Conservation (phyloP, 306 rosid genomes). For the Castanea mollissima region DNA sequence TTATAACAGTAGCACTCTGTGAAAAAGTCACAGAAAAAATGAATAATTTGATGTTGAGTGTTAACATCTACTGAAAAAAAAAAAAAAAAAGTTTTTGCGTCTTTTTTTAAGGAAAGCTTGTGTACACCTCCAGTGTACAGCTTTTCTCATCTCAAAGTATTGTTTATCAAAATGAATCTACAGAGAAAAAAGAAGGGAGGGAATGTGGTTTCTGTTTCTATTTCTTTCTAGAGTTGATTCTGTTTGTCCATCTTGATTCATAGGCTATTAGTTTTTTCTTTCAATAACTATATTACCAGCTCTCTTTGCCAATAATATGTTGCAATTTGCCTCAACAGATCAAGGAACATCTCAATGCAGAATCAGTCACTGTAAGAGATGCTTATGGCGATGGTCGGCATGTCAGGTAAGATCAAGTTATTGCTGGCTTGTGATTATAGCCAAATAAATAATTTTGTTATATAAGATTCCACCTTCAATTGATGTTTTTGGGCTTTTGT, state of each 20-base stretch:
- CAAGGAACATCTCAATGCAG: constrained; percentile 78
- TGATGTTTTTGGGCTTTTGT: not conserved
- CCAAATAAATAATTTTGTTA: not conserved
- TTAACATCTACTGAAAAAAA: not conserved
- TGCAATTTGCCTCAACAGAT: constrained; percentile 43
- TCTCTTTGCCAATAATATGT: not conserved
- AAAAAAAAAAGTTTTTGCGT: not conserved
- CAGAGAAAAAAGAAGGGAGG: not conserved
- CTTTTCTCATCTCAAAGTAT: no score
- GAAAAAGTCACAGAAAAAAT: not conserved
- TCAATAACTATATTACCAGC: not conserved
- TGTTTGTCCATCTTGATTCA: not conserved
- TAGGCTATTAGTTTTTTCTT: not conserved
- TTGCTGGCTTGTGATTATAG: constrained; percentile 8
- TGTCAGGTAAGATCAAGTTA: constrained; percentile 50
- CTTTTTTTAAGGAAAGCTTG: no score
- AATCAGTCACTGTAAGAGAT: constrained; percentile 73
- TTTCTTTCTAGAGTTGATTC: not conserved
- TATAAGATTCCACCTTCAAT: not conserved
- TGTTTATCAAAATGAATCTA: not conserved
- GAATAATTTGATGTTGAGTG: not conserved
- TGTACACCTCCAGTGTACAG: no score
- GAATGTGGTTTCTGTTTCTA: not conserved
- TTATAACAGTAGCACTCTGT: not conserved
- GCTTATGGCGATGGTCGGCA: constrained; percentile 91